Conservation (phyloP, 148 eudicot genomes). For the Diospyros lotus region DNA sequence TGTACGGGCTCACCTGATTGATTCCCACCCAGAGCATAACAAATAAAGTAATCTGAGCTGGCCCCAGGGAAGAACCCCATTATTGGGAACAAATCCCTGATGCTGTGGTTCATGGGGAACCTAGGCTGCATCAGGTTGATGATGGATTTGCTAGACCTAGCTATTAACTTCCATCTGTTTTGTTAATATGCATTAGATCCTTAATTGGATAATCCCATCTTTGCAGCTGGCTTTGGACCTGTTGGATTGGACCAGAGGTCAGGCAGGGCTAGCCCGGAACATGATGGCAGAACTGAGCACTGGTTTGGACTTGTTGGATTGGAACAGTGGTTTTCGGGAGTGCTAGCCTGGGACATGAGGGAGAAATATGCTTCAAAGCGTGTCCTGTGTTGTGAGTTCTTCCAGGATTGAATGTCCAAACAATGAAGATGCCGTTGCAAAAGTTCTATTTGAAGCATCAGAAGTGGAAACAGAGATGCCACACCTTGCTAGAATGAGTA, state of each 20-base stretch:
- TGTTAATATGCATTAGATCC: conserved; percentile 76
- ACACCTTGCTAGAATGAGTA: conserved; percentile 85
- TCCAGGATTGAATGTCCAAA: conserved; percentile 48
- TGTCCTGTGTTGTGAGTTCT: conserved; percentile 71
- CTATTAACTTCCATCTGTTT: conserved; percentile 67
- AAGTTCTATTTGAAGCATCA: conserved; percentile 65
- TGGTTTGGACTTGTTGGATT: too few relatives aligned
- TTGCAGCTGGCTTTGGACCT: conserved; percentile 88
- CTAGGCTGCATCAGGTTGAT: conserved; percentile 89
- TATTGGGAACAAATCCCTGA: conserved; percentile 83
- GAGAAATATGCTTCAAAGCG: conserved; percentile 68
- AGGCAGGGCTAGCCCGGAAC: too few relatives aligned
- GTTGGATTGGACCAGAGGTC: conserved; percentile 53
- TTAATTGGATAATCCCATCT: conserved; percentile 90
- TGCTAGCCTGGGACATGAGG: too few relatives aligned
- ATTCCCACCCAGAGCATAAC: conserved; percentile 93
- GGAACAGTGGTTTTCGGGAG: conserved; percentile 62
- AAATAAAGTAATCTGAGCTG: conserved; percentile 76
- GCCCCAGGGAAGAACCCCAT: conserved; percentile 95
- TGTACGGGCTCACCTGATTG: conserved; percentile 45
- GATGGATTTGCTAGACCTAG: conserved; percentile 74
- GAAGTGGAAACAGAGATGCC: conserved; percentile 76
- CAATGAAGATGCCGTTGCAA: conserved; percentile 56
- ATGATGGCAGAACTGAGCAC: too few relatives aligned
- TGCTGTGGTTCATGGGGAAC: conserved; percentile 94